A percentile compares a stretch with the other conserved stretches of the same genome.
Conservation (phyloP, 192 early-diverging fungal genomes). For the Coemansia javaensis region DNA sequence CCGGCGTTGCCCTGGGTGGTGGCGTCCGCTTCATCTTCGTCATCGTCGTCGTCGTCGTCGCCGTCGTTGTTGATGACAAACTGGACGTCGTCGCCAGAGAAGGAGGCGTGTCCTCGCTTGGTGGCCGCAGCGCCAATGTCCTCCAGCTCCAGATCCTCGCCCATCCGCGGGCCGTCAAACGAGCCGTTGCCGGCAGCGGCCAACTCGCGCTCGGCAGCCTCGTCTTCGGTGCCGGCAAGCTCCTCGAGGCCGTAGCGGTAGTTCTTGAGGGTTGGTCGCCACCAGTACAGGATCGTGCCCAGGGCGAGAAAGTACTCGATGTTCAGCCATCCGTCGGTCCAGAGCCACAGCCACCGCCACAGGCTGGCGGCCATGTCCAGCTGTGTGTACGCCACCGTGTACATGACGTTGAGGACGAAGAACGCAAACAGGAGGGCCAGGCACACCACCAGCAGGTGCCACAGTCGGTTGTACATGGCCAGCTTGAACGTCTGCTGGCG, state of each 20-base stretch:
- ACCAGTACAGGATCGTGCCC: conserved; percentile 74
- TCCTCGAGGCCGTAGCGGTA: conserved; percentile 87
- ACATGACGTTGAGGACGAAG: conserved; percentile 79
- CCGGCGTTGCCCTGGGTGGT: not conserved
- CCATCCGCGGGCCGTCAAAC: conserved; percentile 44
- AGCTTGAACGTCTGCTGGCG: conserved; percentile 86
- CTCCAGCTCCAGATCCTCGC: conserved; percentile 42
- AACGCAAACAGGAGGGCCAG: conserved; percentile 67
- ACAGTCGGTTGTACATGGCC: conserved; percentile 83
- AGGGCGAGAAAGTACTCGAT: conserved; percentile 80
- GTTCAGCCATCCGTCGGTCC: conserved; percentile 90
- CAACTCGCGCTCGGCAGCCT: conserved; percentile 60
- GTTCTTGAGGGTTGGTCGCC: conserved; percentile 92
- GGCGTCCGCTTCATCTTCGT: conserved; percentile 6
- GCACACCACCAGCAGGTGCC: conserved; percentile 71
- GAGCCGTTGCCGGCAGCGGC: conserved; percentile 14
- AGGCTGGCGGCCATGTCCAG: conserved; percentile 64
- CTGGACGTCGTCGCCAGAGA: conserved; percentile 28
- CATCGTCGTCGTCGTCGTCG: conserved; percentile 19
- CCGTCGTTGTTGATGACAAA: conserved; percentile 45
- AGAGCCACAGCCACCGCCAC: conserved; percentile 87
- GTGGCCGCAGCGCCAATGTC: conserved; percentile 9
- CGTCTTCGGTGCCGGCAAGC: conserved; percentile 65
- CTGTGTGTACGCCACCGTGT: conserved; percentile 61
- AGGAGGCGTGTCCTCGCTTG: conserved; percentile 7